Conservation (phyloP, 805 yeast species). For the Osmozyma mogii region DNA sequence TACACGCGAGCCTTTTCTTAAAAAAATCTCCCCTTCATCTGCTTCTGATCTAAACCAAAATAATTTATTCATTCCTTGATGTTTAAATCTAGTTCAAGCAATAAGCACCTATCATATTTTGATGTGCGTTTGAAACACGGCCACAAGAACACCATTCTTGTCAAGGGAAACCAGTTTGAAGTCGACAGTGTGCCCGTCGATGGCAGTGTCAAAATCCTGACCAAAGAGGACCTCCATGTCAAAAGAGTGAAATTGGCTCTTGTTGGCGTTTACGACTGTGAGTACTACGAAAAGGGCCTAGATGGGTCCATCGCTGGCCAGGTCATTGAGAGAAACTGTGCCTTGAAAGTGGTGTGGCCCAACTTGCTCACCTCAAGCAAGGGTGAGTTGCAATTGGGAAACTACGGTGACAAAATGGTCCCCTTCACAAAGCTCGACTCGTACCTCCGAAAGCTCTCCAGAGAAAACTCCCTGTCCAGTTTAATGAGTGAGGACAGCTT, state of each 20-base stretch:
- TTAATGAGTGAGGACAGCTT: too few species aligned
- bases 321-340: conserved; percentile 30
- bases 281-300: conserved; percentile 28
- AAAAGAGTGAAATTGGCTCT: conserved; percentile 31
- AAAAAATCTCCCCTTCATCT: too few species aligned
- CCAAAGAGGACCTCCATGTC: conserved; percentile 36
- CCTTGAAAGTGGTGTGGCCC: conserved; percentile 40
- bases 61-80: too few species aligned
- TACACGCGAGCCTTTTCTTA: too few species aligned
- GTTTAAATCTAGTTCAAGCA: too few species aligned
- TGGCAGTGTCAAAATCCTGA: conserved; percentile 41
- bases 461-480: conserved; percentile 7
- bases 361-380: conserved; percentile 34
- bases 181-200: conserved; percentile 34
- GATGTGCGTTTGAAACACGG: conserved; percentile 32
- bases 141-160: conserved; percentile 33
- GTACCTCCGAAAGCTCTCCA: conserved; percentile 5
- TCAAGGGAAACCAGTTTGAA: conserved; percentile 39
- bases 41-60: too few species aligned
- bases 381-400: conserved; percentile 33
- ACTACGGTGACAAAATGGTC: conserved; percentile 31
- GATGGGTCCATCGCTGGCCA: conserved; percentile 24
- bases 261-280: conserved; percentile 36
- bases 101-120: conserved; percentile 23
- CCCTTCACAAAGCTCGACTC: conserved; percentile 13